Base-by-base conservation (phyloP, 345 rosid species). In the Cardamine resedifolia region DNA sequence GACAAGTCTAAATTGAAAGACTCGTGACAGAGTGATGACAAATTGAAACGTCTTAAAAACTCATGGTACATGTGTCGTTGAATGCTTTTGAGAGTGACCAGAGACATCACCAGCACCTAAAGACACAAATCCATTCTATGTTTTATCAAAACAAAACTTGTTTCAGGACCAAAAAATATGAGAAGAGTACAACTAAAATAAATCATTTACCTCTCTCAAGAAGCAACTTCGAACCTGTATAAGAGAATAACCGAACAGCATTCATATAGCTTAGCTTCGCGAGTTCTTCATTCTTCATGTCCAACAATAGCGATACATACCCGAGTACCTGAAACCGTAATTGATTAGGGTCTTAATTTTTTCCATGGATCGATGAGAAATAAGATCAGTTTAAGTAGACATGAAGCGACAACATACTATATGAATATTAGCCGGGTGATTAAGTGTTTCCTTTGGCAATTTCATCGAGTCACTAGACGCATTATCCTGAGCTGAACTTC, bases 381-480 rank as follows among this genome's bases (percentile, higher is more conserved):
- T 19, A 55, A 43, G 23, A 53, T 30, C 2, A 9, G 28, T 50
- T 57, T 41, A 55, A 28, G 30, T 12, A 34, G 12, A 31, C 19
- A 34, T 5, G 19, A 60, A 66, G 70, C 8, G 47, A 45, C 12
- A 78, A 70, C 88, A 60, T 87, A 88, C 95, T 0, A 24, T 74
- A 52, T 77, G 87, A 51, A 94, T 87, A 77, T 94, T 94, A 70
- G 96, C 92, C 0, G 98, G 96, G 76, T 94, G 98, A 81, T 94
- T 91, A 18, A 85, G 88, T 45, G 82, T 81, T 48, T 88, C 89
- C 68, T 72, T 88, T 5, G 82, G 81, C 21, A 71, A 62, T 9
- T 62, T 49, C 50, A 80, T 74, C 19, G 81, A 56, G 66, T 83
- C 85, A 52, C 57, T 49, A 26, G 81, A 79, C 36, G 39, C 61